These are phyloP conservation scores for Fusarium sp. DNA, from an alignment of 2,329 filamentous ascomycete genomes.

Conservation along the genomic window DNA sequence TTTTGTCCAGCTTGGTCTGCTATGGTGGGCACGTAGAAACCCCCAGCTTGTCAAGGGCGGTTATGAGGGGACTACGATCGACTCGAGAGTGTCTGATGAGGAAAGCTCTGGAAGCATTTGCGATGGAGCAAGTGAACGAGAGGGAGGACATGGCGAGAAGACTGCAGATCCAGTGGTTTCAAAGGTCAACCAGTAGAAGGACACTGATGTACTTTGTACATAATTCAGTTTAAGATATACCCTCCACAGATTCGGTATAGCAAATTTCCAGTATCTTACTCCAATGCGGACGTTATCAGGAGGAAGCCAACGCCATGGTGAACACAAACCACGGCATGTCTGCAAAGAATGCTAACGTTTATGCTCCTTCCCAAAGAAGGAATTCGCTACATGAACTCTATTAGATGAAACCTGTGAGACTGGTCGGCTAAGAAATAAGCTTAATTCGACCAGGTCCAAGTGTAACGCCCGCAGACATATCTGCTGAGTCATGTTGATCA, in stretches of 20 bases:
- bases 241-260: neutral
- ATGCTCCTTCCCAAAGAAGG: neutral
- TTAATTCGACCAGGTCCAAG: neutral
- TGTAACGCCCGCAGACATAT: neutral
- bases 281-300: accelerated
- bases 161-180: neutral
- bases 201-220: too few species aligned
- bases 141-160: neutral
- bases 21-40: constrained; percentile 44
- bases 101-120: constrained; percentile 18
- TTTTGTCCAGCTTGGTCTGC: constrained; percentile 45
- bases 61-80: constrained; percentile 27
- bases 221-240: neutral
- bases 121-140: constrained; percentile 2
- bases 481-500: neutral
- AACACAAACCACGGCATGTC: neutral
- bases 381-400: neutral
- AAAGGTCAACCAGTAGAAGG: neutral
- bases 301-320: accelerated
- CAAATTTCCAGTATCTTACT: neutral
- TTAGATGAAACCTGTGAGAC: neutral
- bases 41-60: constrained; percentile 32
- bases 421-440: neutral
- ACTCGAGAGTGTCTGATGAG: constrained; percentile 31
- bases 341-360: accelerated